Evolutionary conservation across 2,329 filamentous ascomycete species (phyloP), one percentile per base, ranked within the genome.

Genomic region (Penicillium decumbens): DNA sequence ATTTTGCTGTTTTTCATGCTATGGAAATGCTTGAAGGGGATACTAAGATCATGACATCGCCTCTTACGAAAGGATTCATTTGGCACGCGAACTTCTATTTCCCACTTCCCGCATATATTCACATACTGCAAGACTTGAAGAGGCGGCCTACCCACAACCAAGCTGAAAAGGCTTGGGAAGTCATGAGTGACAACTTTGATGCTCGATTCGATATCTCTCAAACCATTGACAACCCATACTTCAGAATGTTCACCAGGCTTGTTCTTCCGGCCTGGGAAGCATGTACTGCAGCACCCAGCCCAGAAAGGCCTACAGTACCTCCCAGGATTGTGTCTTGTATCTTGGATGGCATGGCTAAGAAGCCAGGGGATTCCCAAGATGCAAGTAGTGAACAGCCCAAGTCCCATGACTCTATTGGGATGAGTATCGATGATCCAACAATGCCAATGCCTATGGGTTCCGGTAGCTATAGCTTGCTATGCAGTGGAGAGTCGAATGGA

Each of bases 61-160:
- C 71, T 1, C 60, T 74, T 0, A 73, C 65, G 2, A 71, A 66
- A 58, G 60, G 67, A 3, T 79, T 66, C 47, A 54, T 51, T 4
- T 80, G 77, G 78, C 51, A 74, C 1, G 45, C 67, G 1, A 61
- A 70, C 4, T 63, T 70, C 23, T 59, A 79, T 55, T 78, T 80
- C 47, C 78, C 77, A 0, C 73, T 78, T 38, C 71, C 72, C 0
- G 76, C 74, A 1, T 79, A 78, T 53, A 63, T 78, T 9, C 70
- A 77, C 38, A 54, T 78, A 6, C 51, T 72, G 0, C 69, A 77
- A 51, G 69, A 76, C 25, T 49, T 80, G 29, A 66, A 59, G 35
- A 63, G 52, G 28, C 65, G 70, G 8, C 75, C 76, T 12, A 39
- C 57, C 6, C 54, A 59, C 4, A 45, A 58, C 3, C 59, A 72